Evolutionary conservation across 1,284 basidiomycete genomes (phyloP), one percentile per base, ranked within the genome.

Genomic region (Malassezia equina): DNA sequence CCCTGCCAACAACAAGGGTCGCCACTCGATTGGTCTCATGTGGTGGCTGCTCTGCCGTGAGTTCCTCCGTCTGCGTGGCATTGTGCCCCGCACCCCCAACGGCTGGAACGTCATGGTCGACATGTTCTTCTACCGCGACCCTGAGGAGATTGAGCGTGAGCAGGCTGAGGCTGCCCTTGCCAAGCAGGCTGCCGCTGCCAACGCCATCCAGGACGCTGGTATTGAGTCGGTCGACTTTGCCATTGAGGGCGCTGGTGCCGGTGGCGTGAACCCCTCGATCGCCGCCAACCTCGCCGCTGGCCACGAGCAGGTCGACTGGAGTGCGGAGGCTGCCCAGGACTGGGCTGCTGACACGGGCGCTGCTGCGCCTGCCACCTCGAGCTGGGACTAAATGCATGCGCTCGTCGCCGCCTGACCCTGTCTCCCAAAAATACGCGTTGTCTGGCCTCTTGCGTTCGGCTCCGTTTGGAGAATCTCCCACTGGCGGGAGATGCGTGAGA

Each of bases 51-150:
- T 98, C 75, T 88, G 88, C 77, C 88, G 93, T 73, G 93, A 98
- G 78, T 90, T 95, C 73, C 86, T 98, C 77, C 86, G 93, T 75
- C 82, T 98, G 75, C 85, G 89, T 63, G 94, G 93, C 60, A 85
- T 86, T 60, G 84, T 96, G 76, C 85, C 90, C 63, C 84, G 91
- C 71, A 85, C 87, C 47, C 78, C 83, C 64, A 88, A 91, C 65
- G 88, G 87, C 72, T 96, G 93, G 90, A 86, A 85, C 76, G 86
- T 94, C 76, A 95, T 98, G 69, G 89, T 93, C 69, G 93, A 96
- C 80, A 90, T 96, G 88, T 96, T 95, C 89, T 96, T 96, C 86
- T 98, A 96, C 85, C 89, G 93, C 75, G 93, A 96, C 80, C 90
- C 93, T 61, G 91, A 96, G 77, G 93, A 96, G 80, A 86, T 94